Evolutionary conservation across 192 early-diverging fungal species (phyloP).

Genomic region (Backusella tuberculispora): DNA sequence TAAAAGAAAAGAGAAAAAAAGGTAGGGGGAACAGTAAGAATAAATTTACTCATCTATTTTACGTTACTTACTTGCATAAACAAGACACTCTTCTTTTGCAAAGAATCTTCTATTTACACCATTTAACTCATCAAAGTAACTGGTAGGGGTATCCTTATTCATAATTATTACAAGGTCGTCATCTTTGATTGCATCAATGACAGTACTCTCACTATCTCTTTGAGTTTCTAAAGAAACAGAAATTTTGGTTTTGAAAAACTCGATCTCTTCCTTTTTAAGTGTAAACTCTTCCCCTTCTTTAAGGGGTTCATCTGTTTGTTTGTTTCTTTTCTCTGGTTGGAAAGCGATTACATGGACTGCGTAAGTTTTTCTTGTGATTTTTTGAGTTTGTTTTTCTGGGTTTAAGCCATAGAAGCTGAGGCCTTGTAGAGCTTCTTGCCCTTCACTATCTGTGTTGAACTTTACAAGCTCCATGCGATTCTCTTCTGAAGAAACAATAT

Average conservation of each 20-base stretch:
- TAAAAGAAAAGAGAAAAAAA: neutral
- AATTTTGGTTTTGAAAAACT: neutral
- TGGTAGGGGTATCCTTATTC: neutral
- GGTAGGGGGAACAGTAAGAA: neutral
- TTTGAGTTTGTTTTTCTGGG: neutral
- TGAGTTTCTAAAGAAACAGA: neutral
- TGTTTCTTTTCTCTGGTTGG: neutral
- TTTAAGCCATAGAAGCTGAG: neutral
- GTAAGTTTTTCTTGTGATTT: conserved; percentile 1
- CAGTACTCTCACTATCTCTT: neutral
- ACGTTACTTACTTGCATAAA: conserved; percentile 22
- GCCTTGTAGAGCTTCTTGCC: neutral
- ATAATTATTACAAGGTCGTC: neutral
- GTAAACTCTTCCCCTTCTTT: neutral
- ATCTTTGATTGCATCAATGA: neutral
- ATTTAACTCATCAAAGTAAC: neutral
- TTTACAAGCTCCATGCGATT: neutral
- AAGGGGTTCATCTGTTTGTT: neutral
- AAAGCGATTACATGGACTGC: neutral
- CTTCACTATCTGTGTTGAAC: neutral
- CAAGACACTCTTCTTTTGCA: conserved; percentile 18
- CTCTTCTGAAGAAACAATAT: neutral
- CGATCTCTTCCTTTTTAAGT: neutral
- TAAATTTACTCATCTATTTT: neutral
- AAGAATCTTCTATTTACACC: conserved; percentile 17